Base-by-base conservation (phyloP, 1,284 basidiomycete genomes). In the Chondrostereum purpureum region DNA sequence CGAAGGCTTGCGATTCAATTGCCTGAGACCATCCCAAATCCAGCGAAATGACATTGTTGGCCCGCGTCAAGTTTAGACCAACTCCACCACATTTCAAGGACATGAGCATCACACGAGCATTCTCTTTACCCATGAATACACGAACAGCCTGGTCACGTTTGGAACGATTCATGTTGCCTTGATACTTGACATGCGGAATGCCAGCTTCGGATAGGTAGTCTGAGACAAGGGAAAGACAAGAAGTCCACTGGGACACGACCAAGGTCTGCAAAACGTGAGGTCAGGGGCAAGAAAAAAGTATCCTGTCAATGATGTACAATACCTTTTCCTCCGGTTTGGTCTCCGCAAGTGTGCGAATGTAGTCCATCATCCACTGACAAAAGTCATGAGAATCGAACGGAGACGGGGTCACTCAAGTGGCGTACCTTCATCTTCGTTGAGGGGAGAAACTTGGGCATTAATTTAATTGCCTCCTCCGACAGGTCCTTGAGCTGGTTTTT, bases 391-490 rank as follows among this genome's bases (percentile, higher is more conserved):
- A 19, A 21, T 22, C 22, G 45, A 13, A 42, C n/a, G 31, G 10
- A 12, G 17, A 45, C 27, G n/a, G 11, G 14, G 39, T n/a, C 16
- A 41, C 24, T 4, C n/a, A 5, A 40, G 19, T 21, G n/a, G 51
- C 66, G 24, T 45, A 77, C 77, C 66, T 78, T 79, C 77, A 80
- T 78, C 67, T 81, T 81, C 1, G 75, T 78, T 3, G 78, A 80
- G 0, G 78, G 76, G 33, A 80, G 55, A 59, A 80, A 78, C 23
- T 61, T 59, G 4, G 72, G 66, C 64, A 75, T 67, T 17, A 67
- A 49, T 49, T 70, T 68, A 44, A 73, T 55, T 5, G 58, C 63
- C 27, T 61, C 62, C 16, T 57, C 52, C 1, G 60, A 48, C 6
- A 58, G 31, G 14, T 51, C 52, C 52, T 43, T 43, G n/a, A 13